Evolutionary conservation across 108 stramenopile species (phyloP).

Genomic region (Nitzschia sp.): DNA sequence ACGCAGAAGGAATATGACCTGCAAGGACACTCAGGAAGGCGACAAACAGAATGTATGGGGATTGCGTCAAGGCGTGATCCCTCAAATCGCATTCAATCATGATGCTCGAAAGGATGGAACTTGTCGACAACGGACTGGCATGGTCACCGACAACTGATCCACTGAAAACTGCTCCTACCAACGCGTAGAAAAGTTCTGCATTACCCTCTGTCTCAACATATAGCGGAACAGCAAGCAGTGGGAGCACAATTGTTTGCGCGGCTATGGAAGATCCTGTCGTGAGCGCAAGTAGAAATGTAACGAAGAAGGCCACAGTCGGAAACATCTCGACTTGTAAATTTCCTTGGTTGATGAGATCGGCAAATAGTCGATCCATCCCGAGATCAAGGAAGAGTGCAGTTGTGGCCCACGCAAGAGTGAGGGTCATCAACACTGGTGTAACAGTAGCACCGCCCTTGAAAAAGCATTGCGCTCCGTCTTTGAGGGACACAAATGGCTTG

Average conservation of each 20-base stretch:
- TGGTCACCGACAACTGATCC: constrained; percentile 73
- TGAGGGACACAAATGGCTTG: constrained; percentile 25
- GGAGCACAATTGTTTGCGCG: constrained; percentile 59
- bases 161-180: constrained; percentile 45
- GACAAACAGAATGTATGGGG: constrained; percentile 53
- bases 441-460: constrained; percentile 51
- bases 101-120: constrained; percentile 59
- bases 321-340: constrained; percentile 30
- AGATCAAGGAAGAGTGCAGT: constrained; percentile 15
- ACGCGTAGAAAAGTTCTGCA: constrained; percentile 39
- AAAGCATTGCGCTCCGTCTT: constrained; percentile 47
- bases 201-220: constrained; percentile 25
- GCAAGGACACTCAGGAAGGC: constrained; percentile 17
- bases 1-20: constrained; percentile 16
- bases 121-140: constrained; percentile 65
- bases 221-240: constrained; percentile 39
- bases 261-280: constrained; percentile 58
- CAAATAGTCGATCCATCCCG: constrained; percentile 51
- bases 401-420: constrained; percentile 60
- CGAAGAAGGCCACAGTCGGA: constrained; percentile 47
- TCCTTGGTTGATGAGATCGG: constrained; percentile 34
- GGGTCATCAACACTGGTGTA: constrained; percentile 39
- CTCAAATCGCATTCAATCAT: constrained; percentile 41
- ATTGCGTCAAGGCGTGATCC: constrained; percentile 56
- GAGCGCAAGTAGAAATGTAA: constrained; percentile 53